These are phyloP conservation scores for Mychonastes homosphaera DNA, from an alignment of 139 green algal species.

Conservation along the genomic window DNA sequence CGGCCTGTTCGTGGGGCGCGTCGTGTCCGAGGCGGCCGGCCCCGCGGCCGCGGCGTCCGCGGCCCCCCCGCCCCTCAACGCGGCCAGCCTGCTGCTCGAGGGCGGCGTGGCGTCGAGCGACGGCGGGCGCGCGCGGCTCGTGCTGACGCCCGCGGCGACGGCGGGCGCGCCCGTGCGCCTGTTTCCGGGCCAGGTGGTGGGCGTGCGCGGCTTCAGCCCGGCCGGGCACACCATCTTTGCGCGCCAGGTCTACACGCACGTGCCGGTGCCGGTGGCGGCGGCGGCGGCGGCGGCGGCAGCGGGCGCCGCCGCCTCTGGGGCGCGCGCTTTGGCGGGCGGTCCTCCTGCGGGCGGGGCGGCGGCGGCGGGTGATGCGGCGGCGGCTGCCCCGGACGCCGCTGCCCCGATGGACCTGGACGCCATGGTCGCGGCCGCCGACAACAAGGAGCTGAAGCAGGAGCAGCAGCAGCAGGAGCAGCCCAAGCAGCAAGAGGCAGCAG, in stretches of 20 bases:
- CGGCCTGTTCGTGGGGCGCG: conserved; percentile 51
- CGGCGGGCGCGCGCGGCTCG: conserved; percentile 57
- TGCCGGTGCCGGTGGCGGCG: conserved; percentile 17
- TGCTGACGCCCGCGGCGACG: conserved; percentile 39
- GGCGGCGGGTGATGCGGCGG: too few species aligned
- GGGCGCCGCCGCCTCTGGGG: too few species aligned
- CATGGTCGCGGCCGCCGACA: too few species aligned
- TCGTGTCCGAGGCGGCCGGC: conserved; percentile 34
- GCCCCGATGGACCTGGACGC: too few species aligned
- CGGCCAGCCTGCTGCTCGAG: conserved; percentile 61
- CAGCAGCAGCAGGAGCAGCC: too few species aligned
- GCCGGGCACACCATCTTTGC: conserved; percentile 59
- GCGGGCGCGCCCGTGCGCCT: conserved; percentile 16
- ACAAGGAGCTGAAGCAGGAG: too few species aligned
- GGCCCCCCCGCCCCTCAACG: too few species aligned
- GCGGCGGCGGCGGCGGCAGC: neutral
- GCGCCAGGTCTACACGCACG: conserved; percentile 35
- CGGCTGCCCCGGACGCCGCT: too few species aligned
- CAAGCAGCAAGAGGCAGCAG: too few species aligned
- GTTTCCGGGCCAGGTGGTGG: conserved; percentile 42
- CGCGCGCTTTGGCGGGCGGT: too few species aligned
- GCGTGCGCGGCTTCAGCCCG: conserved; percentile 62
- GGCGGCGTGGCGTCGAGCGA: conserved; percentile 36
- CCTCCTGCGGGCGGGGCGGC: too few species aligned
- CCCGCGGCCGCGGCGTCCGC: too few species aligned